Evolutionary conservation across 2,329 filamentous ascomycete genomes (phyloP).

Genomic region (Fusarium xylarioides): DNA sequence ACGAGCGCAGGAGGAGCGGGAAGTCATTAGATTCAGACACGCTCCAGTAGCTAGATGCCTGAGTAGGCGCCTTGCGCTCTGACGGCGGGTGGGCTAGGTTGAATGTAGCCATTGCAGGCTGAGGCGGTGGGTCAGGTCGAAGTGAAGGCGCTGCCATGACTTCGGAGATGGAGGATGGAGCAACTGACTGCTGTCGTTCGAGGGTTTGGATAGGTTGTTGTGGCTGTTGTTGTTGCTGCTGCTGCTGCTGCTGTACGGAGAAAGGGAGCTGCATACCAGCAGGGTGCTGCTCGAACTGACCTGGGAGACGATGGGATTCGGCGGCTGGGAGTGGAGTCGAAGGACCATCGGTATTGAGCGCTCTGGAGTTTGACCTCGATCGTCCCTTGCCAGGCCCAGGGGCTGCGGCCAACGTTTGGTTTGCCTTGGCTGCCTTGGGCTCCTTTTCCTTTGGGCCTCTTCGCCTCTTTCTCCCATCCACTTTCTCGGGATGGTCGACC

Average conservation of each 20-base stretch:
- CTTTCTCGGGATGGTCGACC: conserved; percentile 58
- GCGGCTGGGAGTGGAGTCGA: conserved; percentile 49
- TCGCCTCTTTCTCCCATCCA: conserved; percentile 51
- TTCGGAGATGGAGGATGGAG: conserved; percentile 56
- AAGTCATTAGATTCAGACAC: conserved; percentile 84
- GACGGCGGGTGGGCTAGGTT: conserved; percentile 56
- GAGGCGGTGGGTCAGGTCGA: conserved; percentile 61
- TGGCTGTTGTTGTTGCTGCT: conserved; percentile 23
- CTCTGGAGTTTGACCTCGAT: conserved; percentile 65
- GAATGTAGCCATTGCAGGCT: conserved; percentile 60
- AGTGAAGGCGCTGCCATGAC: conserved; percentile 66
- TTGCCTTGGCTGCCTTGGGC: conserved; percentile 51
- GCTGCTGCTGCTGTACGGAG: conserved; percentile 38
- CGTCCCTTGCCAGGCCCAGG: conserved; percentile 57
- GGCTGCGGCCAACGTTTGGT: conserved; percentile 58
- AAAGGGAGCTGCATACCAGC: conserved; percentile 56
- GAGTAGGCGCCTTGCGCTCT: conserved; percentile 63
- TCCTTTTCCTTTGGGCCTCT: conserved; percentile 54
- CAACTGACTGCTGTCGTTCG: conserved; percentile 49
- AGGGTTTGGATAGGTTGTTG: conserved; percentile 40
- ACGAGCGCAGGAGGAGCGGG: conserved; percentile 74
- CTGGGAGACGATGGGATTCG: conserved; percentile 53
- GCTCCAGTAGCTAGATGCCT: conserved; percentile 87
- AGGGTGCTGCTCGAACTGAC: conserved; percentile 56
- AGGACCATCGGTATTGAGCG: conserved; percentile 55